These are phyloP conservation scores for Leptographium flavum DNA, from an alignment of 2,329 filamentous ascomycete species.

Conservation along the genomic window DNA sequence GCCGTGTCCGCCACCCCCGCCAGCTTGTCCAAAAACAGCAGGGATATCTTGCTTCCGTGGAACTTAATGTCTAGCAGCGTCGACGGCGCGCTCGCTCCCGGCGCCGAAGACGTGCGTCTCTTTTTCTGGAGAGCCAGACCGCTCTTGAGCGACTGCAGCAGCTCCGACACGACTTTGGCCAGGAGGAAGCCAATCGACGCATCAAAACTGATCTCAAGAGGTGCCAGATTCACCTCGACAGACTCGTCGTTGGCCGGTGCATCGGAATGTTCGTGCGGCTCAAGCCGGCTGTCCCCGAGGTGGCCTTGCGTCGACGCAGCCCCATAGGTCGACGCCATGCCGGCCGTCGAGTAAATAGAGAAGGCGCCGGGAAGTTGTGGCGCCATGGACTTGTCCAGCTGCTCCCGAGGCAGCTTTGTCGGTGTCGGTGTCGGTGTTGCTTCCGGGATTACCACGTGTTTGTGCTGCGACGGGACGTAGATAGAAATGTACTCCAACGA, in stretches of 20 bases:
- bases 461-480: slow-evolving; percentile 37
- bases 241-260: slow-evolving; percentile 16
- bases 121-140: slow-evolving; percentile 3
- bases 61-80: slow-evolving; percentile 28
- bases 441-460: slow-evolving; percentile 24
- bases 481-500: slow-evolving; percentile 35
- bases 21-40: slow-evolving; percentile 42
- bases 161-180: slow-evolving; percentile 32
- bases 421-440: too few relatives aligned
- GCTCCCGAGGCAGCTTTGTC: slow-evolving; percentile 3
- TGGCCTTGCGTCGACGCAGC: slow-evolving; percentile 1
- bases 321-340: slow-evolving; percentile 2
- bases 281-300: slow-evolving; percentile 9
- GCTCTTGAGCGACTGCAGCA: slow-evolving; percentile 19
- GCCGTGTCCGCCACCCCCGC: slow-evolving; percentile 36
- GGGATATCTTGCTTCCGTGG: slow-evolving; percentile 31
- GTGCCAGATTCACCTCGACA: slow-evolving; percentile 37
- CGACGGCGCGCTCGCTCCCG: slow-evolving; percentile 4
- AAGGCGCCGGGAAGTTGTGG: slow-evolving; percentile 47
- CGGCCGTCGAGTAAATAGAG: slow-evolving; percentile 27
- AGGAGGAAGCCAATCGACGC: slow-evolving; percentile 41
- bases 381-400: slow-evolving; percentile 24
- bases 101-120: neutral
- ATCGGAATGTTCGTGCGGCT: neutral
- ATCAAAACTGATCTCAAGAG: slow-evolving; percentile 39